Percentiles rank a stretch among this genome's conserved stretches.
These are phyloP conservation scores for Nitzschia sp. DNA, from an alignment of 108 stramenopile species.

Conservation along the genomic window DNA sequence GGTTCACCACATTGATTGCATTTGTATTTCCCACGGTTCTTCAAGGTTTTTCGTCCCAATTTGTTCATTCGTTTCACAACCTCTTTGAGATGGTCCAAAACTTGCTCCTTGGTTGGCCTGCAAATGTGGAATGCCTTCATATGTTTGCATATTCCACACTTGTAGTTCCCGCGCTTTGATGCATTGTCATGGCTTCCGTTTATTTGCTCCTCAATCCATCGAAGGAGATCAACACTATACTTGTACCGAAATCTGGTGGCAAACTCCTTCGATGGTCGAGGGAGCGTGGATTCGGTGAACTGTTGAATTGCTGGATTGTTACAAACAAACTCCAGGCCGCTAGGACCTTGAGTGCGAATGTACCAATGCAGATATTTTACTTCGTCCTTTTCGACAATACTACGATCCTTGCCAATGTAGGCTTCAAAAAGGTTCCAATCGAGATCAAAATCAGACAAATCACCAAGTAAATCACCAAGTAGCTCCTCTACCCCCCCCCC, in stretches of 20 bases:
- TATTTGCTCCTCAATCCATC: neutral
- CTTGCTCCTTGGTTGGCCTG: neutral
- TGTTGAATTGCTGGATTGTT: too few relatives aligned
- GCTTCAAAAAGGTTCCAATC: too few relatives aligned
- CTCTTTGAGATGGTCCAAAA: neutral
- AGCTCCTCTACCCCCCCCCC: too few relatives aligned
- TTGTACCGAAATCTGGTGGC: neutral
- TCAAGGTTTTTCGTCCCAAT: neutral
- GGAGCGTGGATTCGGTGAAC: too few relatives aligned
- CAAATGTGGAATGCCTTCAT: neutral
- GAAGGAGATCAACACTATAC: neutral
- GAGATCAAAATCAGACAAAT: too few relatives aligned
- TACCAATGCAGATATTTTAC: too few relatives aligned
- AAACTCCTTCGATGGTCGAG: neutral
- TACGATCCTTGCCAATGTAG: too few relatives aligned
- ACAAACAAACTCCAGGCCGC: too few relatives aligned
- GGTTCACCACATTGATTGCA: neutral
- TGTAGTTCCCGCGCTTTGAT: neutral
- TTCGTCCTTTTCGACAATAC: too few relatives aligned
- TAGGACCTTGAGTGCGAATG: too few relatives aligned
- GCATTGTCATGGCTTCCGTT: neutral
- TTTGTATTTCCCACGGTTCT: neutral
- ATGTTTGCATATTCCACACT: neutral
- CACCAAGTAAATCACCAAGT: too few relatives aligned
- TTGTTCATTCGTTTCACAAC: neutral